A percentile compares a stretch with the other conserved stretches of the same genome.
Conservation (phyloP, 2,329 filamentous ascomycete genomes). For the Penicillium sp. region DNA sequence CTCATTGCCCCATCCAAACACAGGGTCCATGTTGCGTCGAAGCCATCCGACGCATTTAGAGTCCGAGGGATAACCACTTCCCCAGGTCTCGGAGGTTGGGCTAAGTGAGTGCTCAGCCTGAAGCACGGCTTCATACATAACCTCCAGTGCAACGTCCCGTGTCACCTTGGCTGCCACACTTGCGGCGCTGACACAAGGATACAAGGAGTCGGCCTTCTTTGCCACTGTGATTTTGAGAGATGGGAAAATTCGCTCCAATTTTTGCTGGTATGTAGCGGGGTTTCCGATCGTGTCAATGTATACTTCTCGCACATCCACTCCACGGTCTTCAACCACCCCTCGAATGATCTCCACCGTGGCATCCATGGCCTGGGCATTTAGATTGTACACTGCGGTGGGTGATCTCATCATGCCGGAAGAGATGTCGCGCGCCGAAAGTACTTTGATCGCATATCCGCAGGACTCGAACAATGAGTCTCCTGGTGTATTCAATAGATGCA, state of each 20-base stretch:
- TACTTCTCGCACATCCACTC: conserved; percentile 77
- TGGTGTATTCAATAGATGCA: conserved; percentile 61
- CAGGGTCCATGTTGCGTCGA: conserved; percentile 73
- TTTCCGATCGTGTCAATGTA: conserved; percentile 92
- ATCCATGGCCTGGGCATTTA: conserved; percentile 93
- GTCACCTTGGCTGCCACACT: conserved; percentile 96
- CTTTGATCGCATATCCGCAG: conserved; percentile 75
- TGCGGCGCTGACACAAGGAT: conserved; percentile 85
- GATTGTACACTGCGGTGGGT: conserved; percentile 58
- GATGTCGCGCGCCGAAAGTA: conserved; percentile 77
- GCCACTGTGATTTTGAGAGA: conserved; percentile 64
- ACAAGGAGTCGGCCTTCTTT: conserved; percentile 87
- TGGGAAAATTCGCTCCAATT: conserved; percentile 75
- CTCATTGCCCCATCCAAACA: conserved; percentile 92
- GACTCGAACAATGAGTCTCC: conserved; percentile 49
- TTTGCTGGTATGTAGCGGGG: conserved; percentile 72
- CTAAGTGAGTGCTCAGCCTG: conserved; percentile 24
- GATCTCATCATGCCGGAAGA: conserved; percentile 64
- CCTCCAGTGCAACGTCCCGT: conserved; percentile 76
- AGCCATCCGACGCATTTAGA: conserved; percentile 72
- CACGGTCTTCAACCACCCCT: conserved; percentile 59
- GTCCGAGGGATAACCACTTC: conserved; percentile 89
- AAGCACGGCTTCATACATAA: conserved; percentile 55
- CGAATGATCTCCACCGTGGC: conserved; percentile 76
- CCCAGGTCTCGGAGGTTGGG: conserved; percentile 54